A percentile compares a stretch with the other conserved stretches of the same genome.
Conservation (phyloP, 768 basidiomycete genomes). For the Rossbeevera mucosa region DNA sequence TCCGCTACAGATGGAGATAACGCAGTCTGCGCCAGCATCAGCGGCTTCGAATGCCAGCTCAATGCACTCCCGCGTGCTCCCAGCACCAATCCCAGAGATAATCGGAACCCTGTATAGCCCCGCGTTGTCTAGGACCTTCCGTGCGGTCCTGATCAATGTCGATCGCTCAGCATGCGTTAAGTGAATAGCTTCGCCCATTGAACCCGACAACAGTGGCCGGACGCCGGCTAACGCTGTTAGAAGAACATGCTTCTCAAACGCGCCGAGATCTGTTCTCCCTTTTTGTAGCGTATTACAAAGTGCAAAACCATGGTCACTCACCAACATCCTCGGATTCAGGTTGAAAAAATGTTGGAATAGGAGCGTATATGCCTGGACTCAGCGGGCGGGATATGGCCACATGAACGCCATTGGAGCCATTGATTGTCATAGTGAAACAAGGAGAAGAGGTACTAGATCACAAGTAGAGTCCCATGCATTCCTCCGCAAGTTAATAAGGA, state of each 20-base stretch:
- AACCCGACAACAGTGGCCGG: conserved; percentile 68
- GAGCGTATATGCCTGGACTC: conserved; percentile 75
- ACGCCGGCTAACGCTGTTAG: conserved; percentile 64
- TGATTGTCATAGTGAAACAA: conserved; percentile 35
- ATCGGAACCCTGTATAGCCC: conserved; percentile 58
- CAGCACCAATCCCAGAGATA: conserved; percentile 79
- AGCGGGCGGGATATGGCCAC: conserved; percentile 47
- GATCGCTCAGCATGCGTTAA: conserved; percentile 63
- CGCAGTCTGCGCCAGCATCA: conserved; percentile 79
- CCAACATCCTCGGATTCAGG: conserved; percentile 77
- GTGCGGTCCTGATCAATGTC: conserved; percentile 58
- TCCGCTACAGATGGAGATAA: conserved; percentile 81
- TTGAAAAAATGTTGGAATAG: conserved; percentile 83
- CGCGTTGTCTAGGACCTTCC: conserved; percentile 65
- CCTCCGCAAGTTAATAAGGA: conserved; percentile 5
- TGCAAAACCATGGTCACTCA: conserved; percentile 32
- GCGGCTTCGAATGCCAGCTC: conserved; percentile 73
- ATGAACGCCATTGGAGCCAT: conserved; percentile 21
- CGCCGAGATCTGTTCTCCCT: conserved; percentile 45
- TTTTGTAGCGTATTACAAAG: conserved; percentile 7
- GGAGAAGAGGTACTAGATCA: not conserved
- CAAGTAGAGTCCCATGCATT: not conserved
- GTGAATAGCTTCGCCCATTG: conserved; percentile 85
- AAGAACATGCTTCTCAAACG: conserved; percentile 66
- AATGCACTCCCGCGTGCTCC: conserved; percentile 80